Conservation (phyloP, 2,329 filamentous ascomycete genomes). For the Colletotrichum zoysiae region DNA sequence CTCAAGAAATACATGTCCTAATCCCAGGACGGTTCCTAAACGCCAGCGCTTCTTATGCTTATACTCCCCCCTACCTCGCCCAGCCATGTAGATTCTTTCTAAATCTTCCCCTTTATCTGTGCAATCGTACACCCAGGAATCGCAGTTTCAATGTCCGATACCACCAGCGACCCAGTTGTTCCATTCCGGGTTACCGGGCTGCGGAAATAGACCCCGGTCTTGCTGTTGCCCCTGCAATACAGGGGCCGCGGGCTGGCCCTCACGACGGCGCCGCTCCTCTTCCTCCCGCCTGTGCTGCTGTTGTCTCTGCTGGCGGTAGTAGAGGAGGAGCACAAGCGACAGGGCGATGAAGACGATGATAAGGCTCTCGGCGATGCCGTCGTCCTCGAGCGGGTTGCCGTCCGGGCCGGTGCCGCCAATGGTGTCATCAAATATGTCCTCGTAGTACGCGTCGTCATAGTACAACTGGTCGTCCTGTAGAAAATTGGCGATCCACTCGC, state of each 20-base stretch:
- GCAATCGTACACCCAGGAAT: conserved; percentile 16
- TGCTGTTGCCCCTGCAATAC: conserved; percentile 35
- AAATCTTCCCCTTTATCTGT: conserved; percentile 4
- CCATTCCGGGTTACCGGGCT: conserved; percentile 75
- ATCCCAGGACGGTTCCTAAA: conserved; percentile 17
- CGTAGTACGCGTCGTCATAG: conserved; percentile 71
- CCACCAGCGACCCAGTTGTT: conserved; percentile 74
- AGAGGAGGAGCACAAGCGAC: conserved; percentile 81
- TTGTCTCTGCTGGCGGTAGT: conserved; percentile 81
- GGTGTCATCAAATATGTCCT: conserved; percentile 66
- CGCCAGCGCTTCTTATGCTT: conserved; percentile 37
- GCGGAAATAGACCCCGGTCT: conserved; percentile 56
- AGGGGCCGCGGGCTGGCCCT: conserved; percentile 49
- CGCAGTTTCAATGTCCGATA: conserved; percentile 65
- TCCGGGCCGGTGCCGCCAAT: conserved; percentile 72
- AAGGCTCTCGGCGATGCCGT: conserved; percentile 85
- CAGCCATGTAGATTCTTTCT: conserved; percentile 1
- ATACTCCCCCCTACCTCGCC: conserved; percentile 7
- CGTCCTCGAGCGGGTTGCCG: conserved; percentile 68
- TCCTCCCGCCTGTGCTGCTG: conserved; percentile 62
- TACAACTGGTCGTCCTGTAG: conserved; percentile 76
- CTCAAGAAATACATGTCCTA: conserved; percentile 14
- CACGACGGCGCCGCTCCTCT: conserved; percentile 51
- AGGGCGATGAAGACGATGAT: conserved; percentile 84
- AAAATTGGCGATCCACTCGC: conserved; percentile 90